Evolutionary conservation across 2,329 filamentous ascomycete species (phyloP).

Genomic region (Stylonectria norvegica): DNA sequence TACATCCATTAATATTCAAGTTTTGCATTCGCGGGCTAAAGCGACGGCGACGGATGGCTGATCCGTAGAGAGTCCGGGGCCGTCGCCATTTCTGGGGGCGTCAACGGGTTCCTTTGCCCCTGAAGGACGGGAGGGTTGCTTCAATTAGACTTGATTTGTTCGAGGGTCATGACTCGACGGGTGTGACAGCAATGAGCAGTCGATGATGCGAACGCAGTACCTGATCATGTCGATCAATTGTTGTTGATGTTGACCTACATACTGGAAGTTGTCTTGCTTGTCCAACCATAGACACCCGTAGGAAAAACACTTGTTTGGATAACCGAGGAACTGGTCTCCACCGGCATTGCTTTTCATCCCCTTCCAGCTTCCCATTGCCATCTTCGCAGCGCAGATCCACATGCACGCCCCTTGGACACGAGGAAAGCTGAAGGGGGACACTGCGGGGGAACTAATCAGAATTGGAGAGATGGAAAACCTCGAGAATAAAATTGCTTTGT

Average conservation of each 20-base stretch:
- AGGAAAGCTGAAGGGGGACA: constrained; percentile 7
- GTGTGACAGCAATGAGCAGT: too few relatives aligned
- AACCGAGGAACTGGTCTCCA: constrained; percentile 11
- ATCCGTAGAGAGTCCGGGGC: constrained; percentile 13
- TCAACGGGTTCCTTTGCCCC: too few relatives aligned
- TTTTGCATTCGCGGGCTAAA: constrained; percentile 21
- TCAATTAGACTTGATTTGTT: constrained; percentile 10
- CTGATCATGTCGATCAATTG: too few relatives aligned
- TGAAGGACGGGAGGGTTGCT: constrained; percentile 3
- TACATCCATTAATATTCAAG: constrained; percentile 14
- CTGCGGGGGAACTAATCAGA: constrained; percentile 10
- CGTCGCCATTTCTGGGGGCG: too few relatives aligned
- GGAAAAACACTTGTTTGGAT: constrained; percentile 5
- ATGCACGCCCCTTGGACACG: constrained; percentile 1
- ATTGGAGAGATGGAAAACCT: constrained; percentile 8
- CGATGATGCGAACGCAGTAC: too few relatives aligned
- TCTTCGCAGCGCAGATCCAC: constrained; percentile 10
- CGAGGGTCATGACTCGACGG: too few relatives aligned
- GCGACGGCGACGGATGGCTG: constrained; percentile 7
- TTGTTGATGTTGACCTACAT: too few relatives aligned
- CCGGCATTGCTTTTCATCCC: constrained; percentile 14
- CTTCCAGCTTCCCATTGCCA: background rate
- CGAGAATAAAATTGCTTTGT: constrained; percentile 13
- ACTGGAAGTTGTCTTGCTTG: background rate
- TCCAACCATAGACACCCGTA: constrained; percentile 1